phyloP scores from a whole-genome alignment of 2,329 filamentous ascomycete species.

The Phyllosticta citriasiana region DNA sequence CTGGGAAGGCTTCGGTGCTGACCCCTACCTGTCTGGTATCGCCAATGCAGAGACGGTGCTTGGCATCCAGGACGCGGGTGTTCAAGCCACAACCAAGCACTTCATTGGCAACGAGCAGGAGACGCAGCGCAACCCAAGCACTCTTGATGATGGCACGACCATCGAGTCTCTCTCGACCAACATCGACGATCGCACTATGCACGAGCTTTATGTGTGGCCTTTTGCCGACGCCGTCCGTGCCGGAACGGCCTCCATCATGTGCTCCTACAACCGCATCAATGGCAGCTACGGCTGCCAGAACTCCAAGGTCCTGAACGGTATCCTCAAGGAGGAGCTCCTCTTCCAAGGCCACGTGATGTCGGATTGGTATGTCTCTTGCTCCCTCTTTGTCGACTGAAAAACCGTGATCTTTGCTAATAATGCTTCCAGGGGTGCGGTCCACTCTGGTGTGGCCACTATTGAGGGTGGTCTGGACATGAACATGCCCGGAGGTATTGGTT shows the following conservation, averaged over 20 bases:
- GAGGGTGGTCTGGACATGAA: constrained; percentile 19
- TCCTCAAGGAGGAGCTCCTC: constrained; percentile 40
- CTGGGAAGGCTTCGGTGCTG: constrained; percentile 40
- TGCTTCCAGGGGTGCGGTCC: constrained; percentile 13
- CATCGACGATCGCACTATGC: constrained; percentile 62
- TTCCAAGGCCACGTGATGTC: constrained; percentile 22
- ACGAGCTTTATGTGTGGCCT: constrained; percentile 70
- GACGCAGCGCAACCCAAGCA: constrained; percentile 29
- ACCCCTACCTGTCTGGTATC: constrained; percentile 38
- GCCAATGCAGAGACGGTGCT: constrained; percentile 33
- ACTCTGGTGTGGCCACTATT: constrained; percentile 18
- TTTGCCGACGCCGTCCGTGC: constrained; percentile 63
- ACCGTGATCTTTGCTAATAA: neutral
- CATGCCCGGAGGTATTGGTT: constrained; percentile 7
- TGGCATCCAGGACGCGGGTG: constrained; percentile 35
- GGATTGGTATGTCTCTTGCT: constrained; percentile 8
- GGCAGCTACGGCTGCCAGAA: constrained; percentile 37
- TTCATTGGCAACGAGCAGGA: constrained; percentile 61
- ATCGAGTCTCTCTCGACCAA: constrained; percentile 39
- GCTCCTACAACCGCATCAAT: constrained; percentile 30
- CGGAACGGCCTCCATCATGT: constrained; percentile 47
- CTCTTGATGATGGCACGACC: constrained; percentile 21
- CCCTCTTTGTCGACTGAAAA: neutral
- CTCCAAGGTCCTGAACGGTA: constrained; percentile 34
- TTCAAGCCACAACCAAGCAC: constrained; percentile 35